Conservation (phyloP, 768 basidiomycete genomes). For the Psilocybe subaeruginosa region DNA sequence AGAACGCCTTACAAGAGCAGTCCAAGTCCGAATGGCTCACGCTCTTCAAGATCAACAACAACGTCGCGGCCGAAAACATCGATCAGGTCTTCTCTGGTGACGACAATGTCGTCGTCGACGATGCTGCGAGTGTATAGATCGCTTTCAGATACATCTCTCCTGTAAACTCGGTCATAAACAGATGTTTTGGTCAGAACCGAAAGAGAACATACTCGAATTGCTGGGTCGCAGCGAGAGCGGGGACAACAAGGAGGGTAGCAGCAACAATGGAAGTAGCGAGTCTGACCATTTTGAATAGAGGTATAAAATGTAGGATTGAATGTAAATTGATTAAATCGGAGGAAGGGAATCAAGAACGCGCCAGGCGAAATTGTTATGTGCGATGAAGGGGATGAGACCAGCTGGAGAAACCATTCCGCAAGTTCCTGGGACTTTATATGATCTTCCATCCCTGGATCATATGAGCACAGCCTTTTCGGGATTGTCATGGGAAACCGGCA, state of each 20-base stretch:
- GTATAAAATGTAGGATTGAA: background rate
- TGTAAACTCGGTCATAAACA: background rate
- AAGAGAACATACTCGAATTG: conserved; percentile 8
- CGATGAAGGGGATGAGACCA: conserved; percentile 11
- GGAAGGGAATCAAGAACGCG: background rate
- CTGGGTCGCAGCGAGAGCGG: conserved; percentile 7
- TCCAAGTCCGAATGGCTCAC: background rate
- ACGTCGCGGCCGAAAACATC: conserved; percentile 9
- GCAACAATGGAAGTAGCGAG: conserved; percentile 9
- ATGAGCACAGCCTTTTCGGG: background rate
- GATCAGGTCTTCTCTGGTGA: conserved; percentile 8
- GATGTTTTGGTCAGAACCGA: too few species aligned
- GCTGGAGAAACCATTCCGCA: conserved; percentile 6
- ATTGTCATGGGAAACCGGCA: background rate
- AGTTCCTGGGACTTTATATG: background rate
- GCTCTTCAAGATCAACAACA: conserved; percentile 12
- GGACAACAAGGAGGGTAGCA: conserved; percentile 6
- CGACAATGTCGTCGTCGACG: conserved; percentile 2
- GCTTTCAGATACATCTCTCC: background rate
- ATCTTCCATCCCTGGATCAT: background rate
- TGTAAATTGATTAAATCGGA: background rate
- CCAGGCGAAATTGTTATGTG: background rate
- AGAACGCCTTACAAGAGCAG: background rate
- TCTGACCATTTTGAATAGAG: conserved; percentile 8
- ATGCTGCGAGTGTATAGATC: conserved; percentile 5